phyloP scores from a whole-genome alignment of 140 eudicot species.

The Eryngium alpinum region DNA sequence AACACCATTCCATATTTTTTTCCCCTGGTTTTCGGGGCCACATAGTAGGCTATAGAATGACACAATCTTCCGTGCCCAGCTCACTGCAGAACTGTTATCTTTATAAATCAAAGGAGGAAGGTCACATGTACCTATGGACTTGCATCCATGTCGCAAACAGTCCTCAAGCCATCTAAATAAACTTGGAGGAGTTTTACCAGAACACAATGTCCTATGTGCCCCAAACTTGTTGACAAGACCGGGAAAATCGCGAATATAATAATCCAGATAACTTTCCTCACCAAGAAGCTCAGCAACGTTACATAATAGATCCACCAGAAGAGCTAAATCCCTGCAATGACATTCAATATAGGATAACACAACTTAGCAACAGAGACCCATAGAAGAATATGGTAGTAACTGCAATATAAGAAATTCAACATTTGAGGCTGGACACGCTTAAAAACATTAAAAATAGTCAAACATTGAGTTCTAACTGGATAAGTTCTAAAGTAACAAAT shows the following conservation, averaged over 20 bases:
- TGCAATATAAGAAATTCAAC: neutral
- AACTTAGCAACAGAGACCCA: conserved; percentile 1
- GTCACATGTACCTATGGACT: conserved; percentile 42
- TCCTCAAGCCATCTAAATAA: conserved; percentile 88
- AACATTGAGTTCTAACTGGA: neutral
- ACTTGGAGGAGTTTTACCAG: conserved; percentile 64
- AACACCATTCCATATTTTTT: conserved; percentile 67
- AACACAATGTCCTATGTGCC: conserved; percentile 20
- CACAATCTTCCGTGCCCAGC: conserved; percentile 87
- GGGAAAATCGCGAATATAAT: conserved; percentile 93
- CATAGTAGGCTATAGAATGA: conserved; percentile 85
- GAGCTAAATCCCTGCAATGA: conserved; percentile 66
- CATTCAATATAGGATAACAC: neutral
- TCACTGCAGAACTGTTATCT: conserved; percentile 62
- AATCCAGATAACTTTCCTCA: conserved; percentile 68
- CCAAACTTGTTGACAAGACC: conserved; percentile 36
- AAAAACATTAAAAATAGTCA: neutral
- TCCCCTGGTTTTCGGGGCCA: conserved; percentile 53
- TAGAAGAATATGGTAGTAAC: neutral
- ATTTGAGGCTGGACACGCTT: neutral
- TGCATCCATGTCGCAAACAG: conserved; percentile 71
- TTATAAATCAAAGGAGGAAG: conserved; percentile 65
- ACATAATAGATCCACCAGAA: conserved; percentile 59
- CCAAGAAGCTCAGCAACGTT: conserved; percentile 58
- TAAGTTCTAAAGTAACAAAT: neutral